Evolutionary conservation across 1,284 basidiomycete genomes (phyloP), one percentile per base, ranked within the genome.

Genomic region (Ganoderma meredithae): DNA sequence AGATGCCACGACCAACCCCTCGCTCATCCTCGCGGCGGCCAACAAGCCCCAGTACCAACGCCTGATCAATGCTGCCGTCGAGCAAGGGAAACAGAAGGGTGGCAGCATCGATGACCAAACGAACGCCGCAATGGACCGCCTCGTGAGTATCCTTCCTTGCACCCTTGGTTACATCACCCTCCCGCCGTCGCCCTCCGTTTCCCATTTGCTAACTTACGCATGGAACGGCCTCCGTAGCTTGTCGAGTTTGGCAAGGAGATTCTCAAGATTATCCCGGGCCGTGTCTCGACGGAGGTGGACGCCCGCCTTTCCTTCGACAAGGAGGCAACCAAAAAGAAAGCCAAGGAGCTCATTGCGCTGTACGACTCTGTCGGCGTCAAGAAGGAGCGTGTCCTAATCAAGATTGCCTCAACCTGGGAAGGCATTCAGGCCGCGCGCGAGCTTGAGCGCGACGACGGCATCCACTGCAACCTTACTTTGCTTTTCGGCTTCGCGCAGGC

Each of bases 331-430:
- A 97, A 96, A 82, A 88, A 87, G 72, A 98, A 97, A 90, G 96
- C 96, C 71, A 92, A 92, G 83, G 89, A 97, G 81, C 90, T 99
- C 77, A 99, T 99, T 77, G 90, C 89, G 44, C 92, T 99, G 71
- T 99, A 99, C 88, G 88, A 97, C 69, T 93, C 92, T 43, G 81
- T 95, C 71, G 97, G 97, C 72, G 90, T 99, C 83, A 85, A 89
- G 81, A 95, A 95, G 83, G 96, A 99, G 70, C 95, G 97, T 71
- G 85, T 98, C 72, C 86, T 99, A 77, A 98, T 99, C 91, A 99
- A 99, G 88, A 98, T 99, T 77, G 97, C 97, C 40, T 98, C 97
- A 49, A 98, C 97, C 63, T 99, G 95, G 95, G 97, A 99, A 83
- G 98, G 97, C 84, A 99, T 99, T 84, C 97, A 99, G 83, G 97